phyloP scores from a whole-genome alignment of 768 basidiomycete genomes.

The Mycena olivaceomarginata region DNA sequence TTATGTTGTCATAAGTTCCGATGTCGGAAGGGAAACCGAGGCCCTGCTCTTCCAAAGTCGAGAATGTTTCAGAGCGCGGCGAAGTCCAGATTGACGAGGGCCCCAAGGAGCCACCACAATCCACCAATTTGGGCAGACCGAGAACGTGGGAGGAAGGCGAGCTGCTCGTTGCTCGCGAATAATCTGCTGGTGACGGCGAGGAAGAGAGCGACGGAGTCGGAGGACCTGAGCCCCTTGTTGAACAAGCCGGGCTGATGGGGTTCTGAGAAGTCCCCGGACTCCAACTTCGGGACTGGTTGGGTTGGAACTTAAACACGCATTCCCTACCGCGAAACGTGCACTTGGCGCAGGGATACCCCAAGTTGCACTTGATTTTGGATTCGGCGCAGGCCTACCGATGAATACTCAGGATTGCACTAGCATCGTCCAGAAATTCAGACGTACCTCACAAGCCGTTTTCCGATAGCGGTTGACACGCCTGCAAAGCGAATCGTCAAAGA shows the following conservation, averaged over 20 bases:
- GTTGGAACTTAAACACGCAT: constrained; percentile 77
- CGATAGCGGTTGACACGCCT: constrained; percentile 74
- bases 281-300: constrained; percentile 63
- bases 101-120: constrained; percentile 56
- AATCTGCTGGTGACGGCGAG: neutral
- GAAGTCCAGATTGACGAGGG: constrained; percentile 60
- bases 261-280: constrained; percentile 38
- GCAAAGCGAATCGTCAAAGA: constrained; percentile 22
- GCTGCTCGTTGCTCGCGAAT: neutral
- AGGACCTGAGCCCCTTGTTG: neutral
- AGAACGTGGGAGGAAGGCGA: constrained; percentile 6
- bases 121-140: constrained; percentile 6
- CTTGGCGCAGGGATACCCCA: constrained; percentile 81
- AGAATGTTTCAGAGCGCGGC: constrained; percentile 57
- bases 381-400: constrained; percentile 75
- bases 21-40: constrained; percentile 51
- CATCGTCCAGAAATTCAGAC: constrained; percentile 9
- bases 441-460: constrained; percentile 79
- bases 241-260: neutral
- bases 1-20: constrained; percentile 2
- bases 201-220: constrained; percentile 1
- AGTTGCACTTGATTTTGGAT: constrained; percentile 86
- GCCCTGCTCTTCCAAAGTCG: constrained; percentile 54
- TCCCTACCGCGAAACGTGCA: constrained; percentile 77
- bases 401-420: neutral